Conservation (phyloP, 163 green algal species). For the Chlorella variabilis region DNA sequence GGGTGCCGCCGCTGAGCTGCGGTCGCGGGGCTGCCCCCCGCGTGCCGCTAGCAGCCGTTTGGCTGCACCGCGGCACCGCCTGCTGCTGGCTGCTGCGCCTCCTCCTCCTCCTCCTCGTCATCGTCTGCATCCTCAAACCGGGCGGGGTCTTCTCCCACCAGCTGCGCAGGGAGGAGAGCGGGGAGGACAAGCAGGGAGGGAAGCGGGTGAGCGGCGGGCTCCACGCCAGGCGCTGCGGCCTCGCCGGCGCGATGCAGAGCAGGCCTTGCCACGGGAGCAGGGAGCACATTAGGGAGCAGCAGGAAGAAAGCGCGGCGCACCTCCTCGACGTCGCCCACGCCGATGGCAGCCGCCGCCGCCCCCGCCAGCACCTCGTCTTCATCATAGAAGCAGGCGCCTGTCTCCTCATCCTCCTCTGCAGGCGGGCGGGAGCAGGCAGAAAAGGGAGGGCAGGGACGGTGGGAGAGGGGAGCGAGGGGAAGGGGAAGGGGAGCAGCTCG, state of each 20-base stretch:
- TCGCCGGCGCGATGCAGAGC: too few species aligned
- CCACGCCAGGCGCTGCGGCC: too few species aligned
- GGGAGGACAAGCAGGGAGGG: not conserved
- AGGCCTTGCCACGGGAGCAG: too few species aligned
- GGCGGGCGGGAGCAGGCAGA: not conserved
- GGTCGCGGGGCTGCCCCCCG: too few species aligned
- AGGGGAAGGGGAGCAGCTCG: too few species aligned
- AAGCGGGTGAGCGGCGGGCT: not conserved
- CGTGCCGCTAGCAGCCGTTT: constrained; percentile 6
- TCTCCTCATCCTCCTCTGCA: constrained; percentile 30
- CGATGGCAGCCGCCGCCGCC: not conserved
- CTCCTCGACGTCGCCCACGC: constrained; percentile 32
- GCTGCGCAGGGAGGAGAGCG: not conserved
- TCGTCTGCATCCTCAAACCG: constrained; percentile 33
- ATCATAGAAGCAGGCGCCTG: constrained; percentile 36
- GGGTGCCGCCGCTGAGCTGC: too few species aligned
- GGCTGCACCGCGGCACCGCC: not conserved
- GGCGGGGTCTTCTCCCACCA: constrained; percentile 30
- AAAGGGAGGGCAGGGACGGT: not conserved
- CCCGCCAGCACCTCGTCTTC: constrained; percentile 36
- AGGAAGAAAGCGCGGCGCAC: not conserved
- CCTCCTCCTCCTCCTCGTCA: constrained; percentile 23
- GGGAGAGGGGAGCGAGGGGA: not conserved
- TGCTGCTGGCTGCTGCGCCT: not conserved
- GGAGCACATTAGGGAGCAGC: too few species aligned